Conservation (phyloP, 2,329 filamentous ascomycete genomes). For the Hymenoscyphus salicellus region DNA sequence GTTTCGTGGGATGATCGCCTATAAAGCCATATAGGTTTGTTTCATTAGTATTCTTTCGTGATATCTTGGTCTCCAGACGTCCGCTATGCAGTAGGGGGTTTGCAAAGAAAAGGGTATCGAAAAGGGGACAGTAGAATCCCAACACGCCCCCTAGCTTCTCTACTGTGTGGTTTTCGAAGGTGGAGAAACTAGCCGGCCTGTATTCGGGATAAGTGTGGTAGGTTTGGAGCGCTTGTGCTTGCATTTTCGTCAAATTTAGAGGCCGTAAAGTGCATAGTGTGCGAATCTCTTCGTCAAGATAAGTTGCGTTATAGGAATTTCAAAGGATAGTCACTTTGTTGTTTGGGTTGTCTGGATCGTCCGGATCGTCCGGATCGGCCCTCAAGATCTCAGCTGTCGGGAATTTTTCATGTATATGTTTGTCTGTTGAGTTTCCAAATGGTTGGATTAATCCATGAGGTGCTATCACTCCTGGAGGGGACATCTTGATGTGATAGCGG, state of each 20-base stretch:
- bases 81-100: not conserved
- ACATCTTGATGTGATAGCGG: not conserved
- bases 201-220: not conserved
- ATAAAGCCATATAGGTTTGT: not conserved
- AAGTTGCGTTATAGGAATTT: not conserved
- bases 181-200: not conserved
- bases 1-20: not conserved
- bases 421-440: not conserved
- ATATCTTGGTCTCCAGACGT: not conserved
- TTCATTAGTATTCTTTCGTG: not conserved
- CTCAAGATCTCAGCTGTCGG: not conserved
- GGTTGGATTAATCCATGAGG: not conserved
- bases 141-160: not conserved
- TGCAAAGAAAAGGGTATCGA: not conserved
- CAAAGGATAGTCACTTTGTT: not conserved
- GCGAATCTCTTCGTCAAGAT: not conserved
- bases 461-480: not conserved
- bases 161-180: not conserved
- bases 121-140: not conserved
- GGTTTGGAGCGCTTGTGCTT: not conserved
- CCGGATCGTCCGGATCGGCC: no score
- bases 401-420: not conserved
- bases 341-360: no score
- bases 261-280: not conserved
- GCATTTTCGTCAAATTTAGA: not conserved